phyloP scores from a whole-genome alignment of 495 filamentous ascomycete species.

The Penicillium cinerascens region DNA sequence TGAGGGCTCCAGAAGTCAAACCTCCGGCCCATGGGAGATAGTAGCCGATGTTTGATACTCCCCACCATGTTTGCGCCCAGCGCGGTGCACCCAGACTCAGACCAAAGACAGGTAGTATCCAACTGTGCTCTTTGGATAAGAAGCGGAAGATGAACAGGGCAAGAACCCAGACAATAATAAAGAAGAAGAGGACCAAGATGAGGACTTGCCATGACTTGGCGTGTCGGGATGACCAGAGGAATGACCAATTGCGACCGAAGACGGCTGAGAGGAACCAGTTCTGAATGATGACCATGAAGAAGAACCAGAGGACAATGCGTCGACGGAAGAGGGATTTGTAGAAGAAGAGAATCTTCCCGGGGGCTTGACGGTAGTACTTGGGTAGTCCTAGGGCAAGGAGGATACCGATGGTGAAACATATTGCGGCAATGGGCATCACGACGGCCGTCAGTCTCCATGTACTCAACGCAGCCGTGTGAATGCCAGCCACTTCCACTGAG shows the following conservation, averaged over 20 bases:
- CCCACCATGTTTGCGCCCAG: conserved; percentile 67
- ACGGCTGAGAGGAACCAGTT: not conserved
- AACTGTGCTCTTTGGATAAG: conserved; percentile 53
- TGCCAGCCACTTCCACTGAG: not conserved
- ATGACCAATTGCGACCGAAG: conserved; percentile 57
- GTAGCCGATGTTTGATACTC: conserved; percentile 50
- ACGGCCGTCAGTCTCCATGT: conserved; percentile 29
- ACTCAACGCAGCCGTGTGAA: conserved; percentile 38
- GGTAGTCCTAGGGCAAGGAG: conserved; percentile 56
- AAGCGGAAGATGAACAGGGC: conserved; percentile 46
- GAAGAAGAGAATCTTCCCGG: conserved; percentile 28
- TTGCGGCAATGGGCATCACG: conserved; percentile 47
- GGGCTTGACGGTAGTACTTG: conserved; percentile 53
- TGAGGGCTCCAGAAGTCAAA: conserved; percentile 46
- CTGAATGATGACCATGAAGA: conserved; percentile 60
- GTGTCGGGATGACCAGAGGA: conserved; percentile 51
- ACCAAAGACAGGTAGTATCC: conserved; percentile 66
- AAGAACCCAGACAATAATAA: conserved; percentile 53
- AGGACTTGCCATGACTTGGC: conserved; percentile 44
- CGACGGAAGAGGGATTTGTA: conserved; percentile 49
- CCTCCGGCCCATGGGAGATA: conserved; percentile 58
- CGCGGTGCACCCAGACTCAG: conserved; percentile 60
- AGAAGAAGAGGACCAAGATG: conserved; percentile 55
- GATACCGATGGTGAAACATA: conserved; percentile 53
- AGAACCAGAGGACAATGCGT: conserved; percentile 52